Percentiles rank a stretch among this genome's conserved stretches.
Evolutionary conservation across 345 rosid genomes (phyloP).

Genomic region (Mercurialis annua): DNA sequence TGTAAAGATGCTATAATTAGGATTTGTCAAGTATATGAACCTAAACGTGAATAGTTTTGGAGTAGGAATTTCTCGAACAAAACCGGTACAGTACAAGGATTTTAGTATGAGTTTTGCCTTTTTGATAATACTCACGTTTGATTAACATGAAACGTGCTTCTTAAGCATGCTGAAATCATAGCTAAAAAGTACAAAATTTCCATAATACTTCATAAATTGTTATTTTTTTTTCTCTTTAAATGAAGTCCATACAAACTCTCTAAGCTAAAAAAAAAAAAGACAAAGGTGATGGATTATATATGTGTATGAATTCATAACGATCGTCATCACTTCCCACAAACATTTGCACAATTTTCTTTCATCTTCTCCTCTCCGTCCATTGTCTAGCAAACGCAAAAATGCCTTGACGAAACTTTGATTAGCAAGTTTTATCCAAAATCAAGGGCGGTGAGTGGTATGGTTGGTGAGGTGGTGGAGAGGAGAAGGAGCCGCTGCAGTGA

Average conservation of each 20-base stretch:
- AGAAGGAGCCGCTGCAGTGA: conserved; percentile 38
- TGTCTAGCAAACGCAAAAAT: conserved; percentile 8
- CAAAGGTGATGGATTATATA: not conserved
- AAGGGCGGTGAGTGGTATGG: conserved; percentile 45
- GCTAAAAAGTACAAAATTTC: conserved; percentile 15
- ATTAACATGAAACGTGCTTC: too few species aligned
- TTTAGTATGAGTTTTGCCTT: too few species aligned
- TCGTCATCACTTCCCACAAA: not conserved
- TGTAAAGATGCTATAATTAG: too few species aligned
- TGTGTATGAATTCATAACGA: not conserved
- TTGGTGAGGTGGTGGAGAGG: conserved; percentile 39
- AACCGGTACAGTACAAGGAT: too few species aligned
- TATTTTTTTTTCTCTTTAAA: not conserved
- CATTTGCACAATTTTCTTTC: not conserved
- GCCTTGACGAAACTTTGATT: not conserved
- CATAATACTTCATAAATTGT: conserved; percentile 9
- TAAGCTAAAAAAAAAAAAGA: conserved; percentile 18
- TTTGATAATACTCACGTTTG: too few species aligned
- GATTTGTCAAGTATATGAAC: too few species aligned
- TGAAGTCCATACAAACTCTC: conserved; percentile 25
- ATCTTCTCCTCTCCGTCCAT: conserved; percentile 3
- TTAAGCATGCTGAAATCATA: not conserved
- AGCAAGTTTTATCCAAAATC: conserved; percentile 21
- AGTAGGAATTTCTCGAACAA: too few species aligned
- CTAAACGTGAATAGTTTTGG: too few species aligned